These are phyloP conservation scores for Whalleya microplaca DNA, from an alignment of 2,329 filamentous ascomycete genomes.

Conservation along the genomic window DNA sequence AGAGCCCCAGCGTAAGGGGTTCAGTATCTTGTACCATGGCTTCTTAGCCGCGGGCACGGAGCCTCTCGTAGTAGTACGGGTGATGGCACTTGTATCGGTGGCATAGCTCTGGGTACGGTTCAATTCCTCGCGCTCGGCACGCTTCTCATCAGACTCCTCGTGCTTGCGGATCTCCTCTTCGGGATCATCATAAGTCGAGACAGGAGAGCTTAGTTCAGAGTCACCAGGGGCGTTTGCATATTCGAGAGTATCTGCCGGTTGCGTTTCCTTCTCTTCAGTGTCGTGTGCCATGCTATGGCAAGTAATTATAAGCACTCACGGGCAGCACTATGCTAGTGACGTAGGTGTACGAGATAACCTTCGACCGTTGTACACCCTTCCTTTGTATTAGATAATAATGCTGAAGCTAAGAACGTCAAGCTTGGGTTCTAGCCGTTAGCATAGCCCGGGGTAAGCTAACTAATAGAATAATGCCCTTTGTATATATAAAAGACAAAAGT, in stretches of 20 bases:
- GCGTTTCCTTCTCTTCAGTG: slow-evolving; percentile 31
- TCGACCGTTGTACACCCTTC: neutral
- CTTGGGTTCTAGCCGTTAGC: neutral
- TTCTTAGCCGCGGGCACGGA: slow-evolving; percentile 44
- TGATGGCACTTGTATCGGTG: slow-evolving; percentile 55
- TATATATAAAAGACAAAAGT: neutral
- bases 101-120: slow-evolving; percentile 54
- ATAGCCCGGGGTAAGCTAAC: neutral
- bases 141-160: slow-evolving; percentile 34
- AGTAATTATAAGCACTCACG: slow-evolving; percentile 5
- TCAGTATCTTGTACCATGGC: slow-evolving; percentile 66
- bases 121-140: slow-evolving; percentile 39
- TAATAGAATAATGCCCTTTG: neutral
- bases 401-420: neutral
- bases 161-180: slow-evolving; percentile 34
- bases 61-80: slow-evolving; percentile 45
- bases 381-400: neutral
- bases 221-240: slow-evolving; percentile 25
- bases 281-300: slow-evolving; percentile 34
- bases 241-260: slow-evolving; percentile 29
- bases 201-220: slow-evolving; percentile 22
- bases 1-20: slow-evolving; percentile 64
- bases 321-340: slow-evolving; percentile 7
- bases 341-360: neutral
- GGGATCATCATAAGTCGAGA: slow-evolving; percentile 26